Conservation (phyloP, 2,329 filamentous ascomycete genomes). For the Beauveria asiatica region DNA sequence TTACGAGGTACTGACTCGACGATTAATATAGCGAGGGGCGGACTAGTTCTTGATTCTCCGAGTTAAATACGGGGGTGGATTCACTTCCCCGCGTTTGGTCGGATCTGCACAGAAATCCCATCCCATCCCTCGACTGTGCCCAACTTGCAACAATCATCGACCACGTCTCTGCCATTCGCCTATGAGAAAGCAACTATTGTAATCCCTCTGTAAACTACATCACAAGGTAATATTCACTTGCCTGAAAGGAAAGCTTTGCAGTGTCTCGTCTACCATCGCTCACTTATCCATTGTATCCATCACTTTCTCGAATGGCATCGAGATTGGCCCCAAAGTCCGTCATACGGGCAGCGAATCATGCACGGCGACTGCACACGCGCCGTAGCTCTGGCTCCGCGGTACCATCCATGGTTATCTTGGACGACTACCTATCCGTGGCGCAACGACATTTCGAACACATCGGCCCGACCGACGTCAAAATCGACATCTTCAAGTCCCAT, state of each 20-base stretch:
- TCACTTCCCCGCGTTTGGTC: background rate
- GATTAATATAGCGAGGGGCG: background rate
- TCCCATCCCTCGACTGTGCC: background rate
- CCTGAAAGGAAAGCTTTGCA: too few species aligned
- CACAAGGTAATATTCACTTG: background rate
- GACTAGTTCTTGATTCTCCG: background rate
- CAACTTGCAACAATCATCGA: background rate
- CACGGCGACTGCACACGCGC: background rate
- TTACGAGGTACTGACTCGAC: background rate
- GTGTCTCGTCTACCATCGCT: background rate
- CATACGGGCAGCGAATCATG: background rate
- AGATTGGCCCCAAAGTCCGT: background rate
- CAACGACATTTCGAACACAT: conserved; percentile 45
- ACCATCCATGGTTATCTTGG: conserved; percentile 49
- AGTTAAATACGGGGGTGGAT: background rate
- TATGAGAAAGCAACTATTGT: conserved; percentile 1
- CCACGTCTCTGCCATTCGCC: background rate
- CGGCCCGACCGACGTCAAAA: conserved; percentile 34
- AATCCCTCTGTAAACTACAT: background rate
- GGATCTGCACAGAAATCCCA: conserved; percentile 1
- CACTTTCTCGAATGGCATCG: background rate
- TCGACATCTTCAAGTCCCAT: conserved; percentile 39
- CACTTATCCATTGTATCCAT: background rate
- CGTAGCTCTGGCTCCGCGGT: background rate
- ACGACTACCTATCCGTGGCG: conserved; percentile 61